These are phyloP conservation scores for Brasilioporus rufonigricans DNA, from an alignment of 768 basidiomycete species.

Conservation along the genomic window DNA sequence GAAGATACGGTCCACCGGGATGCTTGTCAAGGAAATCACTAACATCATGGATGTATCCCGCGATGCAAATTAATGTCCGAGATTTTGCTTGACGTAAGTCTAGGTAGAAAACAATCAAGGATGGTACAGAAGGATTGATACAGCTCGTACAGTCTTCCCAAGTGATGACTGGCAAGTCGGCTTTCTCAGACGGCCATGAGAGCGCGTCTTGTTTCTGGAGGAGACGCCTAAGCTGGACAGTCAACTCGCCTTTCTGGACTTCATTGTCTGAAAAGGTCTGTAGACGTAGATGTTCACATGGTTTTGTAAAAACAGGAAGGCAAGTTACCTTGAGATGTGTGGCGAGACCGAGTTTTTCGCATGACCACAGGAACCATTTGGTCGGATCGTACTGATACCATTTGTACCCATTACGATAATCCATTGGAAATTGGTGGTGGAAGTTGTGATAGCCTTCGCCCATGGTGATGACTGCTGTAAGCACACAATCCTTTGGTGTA, in stretches of 20 bases:
- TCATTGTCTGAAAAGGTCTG: constrained; percentile 50
- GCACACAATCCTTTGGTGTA: constrained; percentile 81
- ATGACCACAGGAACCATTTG: constrained; percentile 73
- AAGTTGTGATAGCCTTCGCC: constrained; percentile 98
- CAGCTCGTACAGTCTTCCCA: constrained; percentile 72
- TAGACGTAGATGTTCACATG: constrained; percentile 29
- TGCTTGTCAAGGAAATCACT: constrained; percentile 80
- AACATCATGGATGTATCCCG: constrained; percentile 89
- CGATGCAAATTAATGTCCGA: constrained; percentile 79
- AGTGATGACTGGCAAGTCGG: constrained; percentile 76
- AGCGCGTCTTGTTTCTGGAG: constrained; percentile 71
- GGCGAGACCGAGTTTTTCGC: constrained; percentile 44
- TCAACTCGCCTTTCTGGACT: constrained; percentile 79
- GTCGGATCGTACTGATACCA: constrained; percentile 87
- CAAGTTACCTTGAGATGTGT: constrained; percentile 47
- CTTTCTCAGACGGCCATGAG: constrained; percentile 69
- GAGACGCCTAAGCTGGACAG: constrained; percentile 86
- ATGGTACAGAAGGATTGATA: no score
- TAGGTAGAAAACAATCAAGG: constrained; percentile 27
- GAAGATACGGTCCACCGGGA: constrained; percentile 78
- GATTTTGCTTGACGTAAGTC: constrained; percentile 75
- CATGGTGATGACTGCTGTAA: constrained; percentile 87
- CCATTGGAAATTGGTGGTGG: constrained; percentile 94
- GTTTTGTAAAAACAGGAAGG: neutral
- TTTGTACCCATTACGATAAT: constrained; percentile 90